Evolutionary conservation across 768 basidiomycete species (phyloP), one percentile per base, ranked within the genome.

Genomic region (Suillus bovinus): DNA sequence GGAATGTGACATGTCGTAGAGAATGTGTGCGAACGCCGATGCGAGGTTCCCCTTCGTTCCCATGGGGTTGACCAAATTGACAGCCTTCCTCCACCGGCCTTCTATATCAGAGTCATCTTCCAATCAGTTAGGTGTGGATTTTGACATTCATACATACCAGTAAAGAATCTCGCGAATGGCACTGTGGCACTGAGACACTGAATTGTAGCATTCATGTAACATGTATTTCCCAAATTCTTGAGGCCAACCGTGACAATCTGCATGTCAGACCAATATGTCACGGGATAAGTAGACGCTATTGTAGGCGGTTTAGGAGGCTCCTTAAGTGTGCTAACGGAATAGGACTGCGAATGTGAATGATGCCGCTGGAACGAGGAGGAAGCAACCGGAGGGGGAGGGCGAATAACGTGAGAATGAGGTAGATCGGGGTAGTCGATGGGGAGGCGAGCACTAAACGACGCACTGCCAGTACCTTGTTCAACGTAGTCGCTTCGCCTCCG

Each of bases 131-230:
- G 10, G 36, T 11, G 41, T 46, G 14, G 58, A 60, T 33, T 44
- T 33, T 55, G 60, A 57, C 56, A 24, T 64, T n/a, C 24, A 20
- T 71, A 95, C 94, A n/a, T 71, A 95, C 94, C 90, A 5, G 87
- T 89, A 70, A 99, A 99, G 78, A 96, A 98, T 59, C 88, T 83
- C 34, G 95, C 86, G 74, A 99, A 96, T 0, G 96, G 96, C 8
- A 91, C 86, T 0, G 96, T 97, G 0, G 96, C 96, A 71, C 89
- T 94, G 71, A 99, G 79, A 74, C 97, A 99, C 75, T 99, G 97
- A 17, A 99, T 86, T 7, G 94, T 95, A 34, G 97, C 93, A 73
- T 99, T 99, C 94, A 99, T 99, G 72, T 99, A 99, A 74, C 97
- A 99, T 9, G 97, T 99, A 73, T 98, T 99, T 20, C 91, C 89